phyloP scores from a whole-genome alignment of 345 rosid species.

The Gossypioides kirkii region DNA sequence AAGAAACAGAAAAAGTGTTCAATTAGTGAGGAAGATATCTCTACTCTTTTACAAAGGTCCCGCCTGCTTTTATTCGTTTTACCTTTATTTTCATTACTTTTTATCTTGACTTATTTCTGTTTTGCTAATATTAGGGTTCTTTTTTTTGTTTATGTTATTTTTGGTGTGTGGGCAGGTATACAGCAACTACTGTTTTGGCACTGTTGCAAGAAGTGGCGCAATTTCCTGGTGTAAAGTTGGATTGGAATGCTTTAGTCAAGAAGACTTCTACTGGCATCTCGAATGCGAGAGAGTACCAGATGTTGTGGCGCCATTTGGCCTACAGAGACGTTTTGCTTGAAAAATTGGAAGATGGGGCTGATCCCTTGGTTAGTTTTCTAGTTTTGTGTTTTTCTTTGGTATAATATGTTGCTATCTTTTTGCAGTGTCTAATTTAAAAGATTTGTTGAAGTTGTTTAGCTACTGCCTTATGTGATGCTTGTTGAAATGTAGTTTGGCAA shows the following conservation, averaged over 20 bases:
- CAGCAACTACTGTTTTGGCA: conserved; percentile 45
- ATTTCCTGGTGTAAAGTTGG: conserved; percentile 37
- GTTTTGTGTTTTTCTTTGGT: background rate
- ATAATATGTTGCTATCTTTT: background rate
- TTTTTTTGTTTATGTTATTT: background rate
- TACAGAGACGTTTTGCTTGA: conserved; percentile 49
- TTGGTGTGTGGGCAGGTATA: conserved; percentile 35
- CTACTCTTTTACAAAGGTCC: conserved; percentile 66
- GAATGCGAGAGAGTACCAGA: conserved; percentile 66
- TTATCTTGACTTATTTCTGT: background rate
- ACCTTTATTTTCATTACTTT: background rate
- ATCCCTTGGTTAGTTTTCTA: conserved; percentile 44
- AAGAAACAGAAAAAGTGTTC: conserved; percentile 46
- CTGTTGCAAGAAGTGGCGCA: conserved; percentile 62
- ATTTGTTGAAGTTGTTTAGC: conserved; percentile 1
- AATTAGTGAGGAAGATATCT: conserved; percentile 63
- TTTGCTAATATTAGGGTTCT: background rate
- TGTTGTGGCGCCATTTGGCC: conserved; percentile 95
- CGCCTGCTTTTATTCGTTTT: background rate
- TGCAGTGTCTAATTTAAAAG: background rate
- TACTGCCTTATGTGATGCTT: background rate
- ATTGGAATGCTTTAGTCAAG: conserved; percentile 64
- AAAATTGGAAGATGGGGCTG: conserved; percentile 42
- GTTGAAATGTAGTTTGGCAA: background rate
- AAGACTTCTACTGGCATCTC: conserved; percentile 65